phyloP scores from a whole-genome alignment of 768 basidiomycete species.

The Amanita pallidorosea region DNA sequence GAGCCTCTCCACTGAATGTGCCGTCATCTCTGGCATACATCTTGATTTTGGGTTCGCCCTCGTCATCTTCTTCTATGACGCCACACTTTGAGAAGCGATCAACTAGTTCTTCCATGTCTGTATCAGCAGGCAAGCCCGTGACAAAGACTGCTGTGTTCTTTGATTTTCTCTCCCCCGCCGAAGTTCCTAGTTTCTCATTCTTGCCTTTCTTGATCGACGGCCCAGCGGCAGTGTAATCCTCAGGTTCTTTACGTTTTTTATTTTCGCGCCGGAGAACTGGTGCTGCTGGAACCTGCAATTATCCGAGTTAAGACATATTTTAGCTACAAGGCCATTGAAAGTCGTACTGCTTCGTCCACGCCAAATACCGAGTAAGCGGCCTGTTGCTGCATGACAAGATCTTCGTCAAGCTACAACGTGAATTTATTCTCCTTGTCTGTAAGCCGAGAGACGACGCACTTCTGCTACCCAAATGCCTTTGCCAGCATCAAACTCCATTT shows the following conservation, averaged over 20 bases:
- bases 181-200: slow-evolving; percentile 32
- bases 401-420: slow-evolving; percentile 67
- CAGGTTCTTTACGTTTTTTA: slow-evolving; percentile 70
- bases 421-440: neutral
- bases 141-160: slow-evolving; percentile 94
- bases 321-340: slow-evolving; percentile 10
- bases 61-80: slow-evolving; percentile 84
- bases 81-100: slow-evolving; percentile 88
- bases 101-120: slow-evolving; percentile 65
- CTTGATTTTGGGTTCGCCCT: slow-evolving; percentile 91
- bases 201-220: slow-evolving; percentile 60
- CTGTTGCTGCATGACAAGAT: slow-evolving; percentile 81
- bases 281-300: slow-evolving; percentile 73
- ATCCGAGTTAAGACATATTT: slow-evolving; percentile 8
- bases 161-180: slow-evolving; percentile 46
- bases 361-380: slow-evolving; percentile 89
- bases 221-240: slow-evolving; percentile 52
- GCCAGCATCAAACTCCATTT: slow-evolving; percentile 75
- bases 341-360: slow-evolving; percentile 84
- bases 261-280: slow-evolving; percentile 72
- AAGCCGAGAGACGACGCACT: slow-evolving; percentile 39
- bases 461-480: slow-evolving; percentile 78
- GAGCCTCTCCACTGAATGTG: slow-evolving; percentile 84
- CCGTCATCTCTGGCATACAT: slow-evolving; percentile 87
- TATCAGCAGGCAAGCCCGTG: slow-evolving; percentile 68